Base-by-base conservation (phyloP, 2,329 filamentous ascomycete species). In the Penicillium sp. region DNA sequence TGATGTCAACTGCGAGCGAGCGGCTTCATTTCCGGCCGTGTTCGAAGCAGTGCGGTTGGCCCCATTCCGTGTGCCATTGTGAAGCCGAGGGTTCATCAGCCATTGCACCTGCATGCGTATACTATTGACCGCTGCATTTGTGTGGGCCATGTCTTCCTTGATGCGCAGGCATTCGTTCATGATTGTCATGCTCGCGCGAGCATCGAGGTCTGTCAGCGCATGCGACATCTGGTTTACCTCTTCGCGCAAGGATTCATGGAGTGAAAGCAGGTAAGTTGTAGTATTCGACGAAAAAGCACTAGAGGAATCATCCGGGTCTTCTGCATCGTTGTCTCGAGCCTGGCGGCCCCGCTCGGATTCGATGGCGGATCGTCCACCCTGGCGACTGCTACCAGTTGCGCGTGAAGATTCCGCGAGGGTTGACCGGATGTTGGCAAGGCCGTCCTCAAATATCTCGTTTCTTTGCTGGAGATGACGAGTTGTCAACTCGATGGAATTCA, bases 91-190 rank as follows among this genome's bases (percentile, higher is more conserved):
- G 42, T 74, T 76, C 52, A 78, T 73, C 9, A 80, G 67, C 77
- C 77, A 80, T 35, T 79, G 76, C 14, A 81, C 66, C 50, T 81
- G 77, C 64, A 79, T 71, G 37, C 74, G 70, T 44, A 80, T 69
- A 11, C 69, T 72, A 47, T 71, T 75, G 30, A 81, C 68, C 26
- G 75, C 76, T 2, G 76, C 76, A 42, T 75, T 78, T 6, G 75
- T 72, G 51, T 79, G 77, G 8, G 76, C 68, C 62, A 80, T 73
- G 42, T 81, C 77, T 48, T 80, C 77, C 42, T 78, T 76, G 33
- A 74, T 69, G 3, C 77, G 74, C 20, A 80, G 66, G 31, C 71
- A 77, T 55, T 81, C 77, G 49, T 79, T 81, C 62, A 80, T 71
- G 27, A 77, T 72, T 41, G 76, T 72, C 75, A 81, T 77, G 56